These are phyloP conservation scores for Podila verticillata DNA, from an alignment of 192 early-diverging fungal genomes.

Conservation along the genomic window DNA sequence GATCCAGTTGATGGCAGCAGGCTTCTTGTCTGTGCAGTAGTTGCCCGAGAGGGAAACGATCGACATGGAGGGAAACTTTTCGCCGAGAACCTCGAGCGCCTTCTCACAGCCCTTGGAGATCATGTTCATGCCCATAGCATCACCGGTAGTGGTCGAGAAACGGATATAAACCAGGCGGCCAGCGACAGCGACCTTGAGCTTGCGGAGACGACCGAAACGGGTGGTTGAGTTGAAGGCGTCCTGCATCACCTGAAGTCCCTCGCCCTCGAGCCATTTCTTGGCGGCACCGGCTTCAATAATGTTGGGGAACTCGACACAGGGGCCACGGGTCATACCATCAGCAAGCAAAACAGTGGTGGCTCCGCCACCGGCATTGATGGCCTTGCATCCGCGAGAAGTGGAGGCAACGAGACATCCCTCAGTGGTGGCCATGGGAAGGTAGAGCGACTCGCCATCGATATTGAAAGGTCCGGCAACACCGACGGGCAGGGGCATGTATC, in stretches of 20 bases:
- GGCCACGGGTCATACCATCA: constrained; percentile 95
- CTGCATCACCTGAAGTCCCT: constrained; percentile 71
- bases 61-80: constrained; percentile 76
- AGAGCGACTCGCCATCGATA: constrained; percentile 82
- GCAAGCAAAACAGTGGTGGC: constrained; percentile 79
- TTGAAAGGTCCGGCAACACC: constrained; percentile 91
- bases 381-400: constrained; percentile 94
- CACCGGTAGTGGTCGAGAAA: constrained; percentile 91
- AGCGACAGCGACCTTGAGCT: constrained; percentile 84
- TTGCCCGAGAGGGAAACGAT: constrained; percentile 90
- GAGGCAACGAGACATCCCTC: constrained; percentile 93
- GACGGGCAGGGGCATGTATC: constrained; percentile 91
- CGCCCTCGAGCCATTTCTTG: constrained; percentile 79
- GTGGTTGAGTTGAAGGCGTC: constrained; percentile 88
- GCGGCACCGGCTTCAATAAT: constrained; percentile 70
- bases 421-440: constrained; percentile 96
- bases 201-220: constrained; percentile 86
- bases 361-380: constrained; percentile 88
- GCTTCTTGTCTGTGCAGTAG: constrained; percentile 97
- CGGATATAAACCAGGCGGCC: constrained; percentile 88
- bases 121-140: constrained; percentile 99
- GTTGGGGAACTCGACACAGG: constrained; percentile 87
- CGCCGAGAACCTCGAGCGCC: constrained; percentile 69
- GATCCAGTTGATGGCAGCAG: constrained; percentile 97
- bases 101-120: constrained; percentile 95